These are phyloP conservation scores for Umbelopsis sp. DNA, from an alignment of 192 early-diverging fungal genomes.

Conservation along the genomic window DNA sequence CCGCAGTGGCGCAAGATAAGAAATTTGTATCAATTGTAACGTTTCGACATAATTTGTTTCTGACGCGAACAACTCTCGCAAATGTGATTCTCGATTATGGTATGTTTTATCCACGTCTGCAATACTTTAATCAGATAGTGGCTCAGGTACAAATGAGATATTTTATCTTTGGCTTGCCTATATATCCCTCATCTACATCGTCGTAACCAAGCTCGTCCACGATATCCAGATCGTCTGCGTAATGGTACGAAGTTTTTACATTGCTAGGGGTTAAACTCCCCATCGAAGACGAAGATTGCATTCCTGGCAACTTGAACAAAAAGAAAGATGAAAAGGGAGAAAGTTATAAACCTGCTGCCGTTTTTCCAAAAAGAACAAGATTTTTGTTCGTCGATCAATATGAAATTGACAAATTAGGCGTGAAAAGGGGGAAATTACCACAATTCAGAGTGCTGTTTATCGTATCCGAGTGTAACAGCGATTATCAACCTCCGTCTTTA, in stretches of 20 bases:
- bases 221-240: slow-evolving; percentile 28
- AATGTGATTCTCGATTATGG: slow-evolving; percentile 31
- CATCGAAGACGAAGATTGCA: not conserved
- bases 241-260: not conserved
- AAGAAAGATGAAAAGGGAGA: slow-evolving; percentile 8
- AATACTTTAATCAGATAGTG: not conserved
- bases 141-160: not conserved
- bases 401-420: too few relatives aligned
- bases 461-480: too few relatives aligned
- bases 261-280: slow-evolving; percentile 5
- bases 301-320: not conserved
- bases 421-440: too few relatives aligned
- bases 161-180: slow-evolving; percentile 26
- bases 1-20: slow-evolving; percentile 27
- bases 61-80: slow-evolving; percentile 25
- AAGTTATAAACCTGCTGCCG: slow-evolving; percentile 5
- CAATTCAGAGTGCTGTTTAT: too few relatives aligned
- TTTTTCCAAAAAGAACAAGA: not conserved
- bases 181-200: slow-evolving; percentile 34
- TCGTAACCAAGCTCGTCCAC: slow-evolving; percentile 37
- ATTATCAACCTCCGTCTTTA: too few relatives aligned
- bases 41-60: slow-evolving; percentile 34
- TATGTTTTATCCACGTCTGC: slow-evolving; percentile 14
- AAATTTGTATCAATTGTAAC: slow-evolving; percentile 22
- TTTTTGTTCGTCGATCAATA: too few relatives aligned